phyloP scores from a whole-genome alignment of 2,329 filamentous ascomycete species.

The Calonectria fujianensis region DNA sequence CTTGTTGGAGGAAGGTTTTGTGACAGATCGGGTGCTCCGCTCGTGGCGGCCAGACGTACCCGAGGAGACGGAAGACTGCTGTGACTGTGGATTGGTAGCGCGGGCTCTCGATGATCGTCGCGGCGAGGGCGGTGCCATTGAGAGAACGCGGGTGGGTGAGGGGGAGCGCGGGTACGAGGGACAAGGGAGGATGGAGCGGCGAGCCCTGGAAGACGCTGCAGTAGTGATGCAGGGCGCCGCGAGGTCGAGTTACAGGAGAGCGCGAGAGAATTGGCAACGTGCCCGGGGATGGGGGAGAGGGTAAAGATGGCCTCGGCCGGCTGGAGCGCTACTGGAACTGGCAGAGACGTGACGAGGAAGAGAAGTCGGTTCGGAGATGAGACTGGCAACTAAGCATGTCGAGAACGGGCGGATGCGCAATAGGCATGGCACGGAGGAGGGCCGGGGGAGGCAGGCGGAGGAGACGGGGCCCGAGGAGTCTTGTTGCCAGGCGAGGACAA shows the following conservation, averaged over 20 bases:
- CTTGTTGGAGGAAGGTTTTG: conserved; percentile 85
- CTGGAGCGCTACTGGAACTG: conserved; percentile 51
- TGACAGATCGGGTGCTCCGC: conserved; percentile 81
- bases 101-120: conserved; percentile 95
- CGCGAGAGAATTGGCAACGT: conserved; percentile 49
- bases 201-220: conserved; percentile 36
- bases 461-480: conserved; percentile 43
- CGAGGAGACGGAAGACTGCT: conserved; percentile 87
- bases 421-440: conserved; percentile 49
- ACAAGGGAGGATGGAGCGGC: conserved; percentile 39
- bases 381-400: conserved; percentile 56
- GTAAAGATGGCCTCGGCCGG: conserved; percentile 44
- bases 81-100: conserved; percentile 83
- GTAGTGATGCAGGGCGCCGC: conserved; percentile 26
- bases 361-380: conserved; percentile 49
- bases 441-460: conserved; percentile 39
- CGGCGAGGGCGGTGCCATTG: conserved; percentile 80
- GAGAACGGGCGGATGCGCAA: conserved; percentile 45
- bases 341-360: conserved; percentile 47
- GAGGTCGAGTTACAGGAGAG: conserved; percentile 32
- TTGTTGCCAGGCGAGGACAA: conserved; percentile 56
- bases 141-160: conserved; percentile 55
- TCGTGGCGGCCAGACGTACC: conserved; percentile 86
- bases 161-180: conserved; percentile 52
- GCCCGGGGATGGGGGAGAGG: conserved; percentile 41